Percentiles rank a stretch among this genome's conserved stretches.
These are phyloP conservation scores for Aegilops longissima DNA, from an alignment of 176 grass and related monocot genomes.

Conservation along the genomic window DNA sequence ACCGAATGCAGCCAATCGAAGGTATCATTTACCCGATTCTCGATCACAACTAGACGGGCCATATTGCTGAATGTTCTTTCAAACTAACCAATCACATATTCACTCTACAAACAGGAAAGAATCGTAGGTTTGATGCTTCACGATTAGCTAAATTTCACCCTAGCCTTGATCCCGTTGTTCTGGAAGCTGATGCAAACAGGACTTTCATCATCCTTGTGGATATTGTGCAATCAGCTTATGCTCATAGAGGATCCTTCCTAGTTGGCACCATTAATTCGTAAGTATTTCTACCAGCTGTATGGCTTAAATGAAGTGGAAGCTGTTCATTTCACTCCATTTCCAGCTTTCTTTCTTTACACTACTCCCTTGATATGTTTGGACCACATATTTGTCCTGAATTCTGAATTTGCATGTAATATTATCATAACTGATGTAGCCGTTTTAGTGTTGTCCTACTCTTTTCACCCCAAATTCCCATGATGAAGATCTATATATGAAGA, in stretches of 20 bases:
- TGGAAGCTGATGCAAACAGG: slow-evolving; percentile 80
- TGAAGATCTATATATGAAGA: not conserved
- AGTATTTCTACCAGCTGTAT: slow-evolving; percentile 31
- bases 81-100: slow-evolving; percentile 26
- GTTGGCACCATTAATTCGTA: slow-evolving; percentile 90
- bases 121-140: slow-evolving; percentile 53
- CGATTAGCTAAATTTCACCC: slow-evolving; percentile 59
- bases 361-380: slow-evolving; percentile 6
- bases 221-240: slow-evolving; percentile 65
- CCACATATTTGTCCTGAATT: slow-evolving; percentile 27
- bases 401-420: slow-evolving; percentile 22
- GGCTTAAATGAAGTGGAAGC: slow-evolving; percentile 24
- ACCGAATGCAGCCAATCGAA: slow-evolving; percentile 41
- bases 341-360: not conserved
- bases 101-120: slow-evolving; percentile 59
- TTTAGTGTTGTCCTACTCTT: not conserved
- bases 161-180: slow-evolving; percentile 57
- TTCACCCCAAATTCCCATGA: slow-evolving; percentile 4
- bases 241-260: slow-evolving; percentile 66
- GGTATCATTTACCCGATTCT: slow-evolving; percentile 38
- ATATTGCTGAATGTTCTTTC: slow-evolving; percentile 6
- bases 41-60: slow-evolving; percentile 14
- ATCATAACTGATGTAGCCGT: not conserved
- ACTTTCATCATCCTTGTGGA: slow-evolving; percentile 68
- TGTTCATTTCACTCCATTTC: slow-evolving; percentile 8